These are phyloP conservation scores for Penicillium coprophilum DNA, from an alignment of 495 filamentous ascomycete genomes.

Conservation along the genomic window DNA sequence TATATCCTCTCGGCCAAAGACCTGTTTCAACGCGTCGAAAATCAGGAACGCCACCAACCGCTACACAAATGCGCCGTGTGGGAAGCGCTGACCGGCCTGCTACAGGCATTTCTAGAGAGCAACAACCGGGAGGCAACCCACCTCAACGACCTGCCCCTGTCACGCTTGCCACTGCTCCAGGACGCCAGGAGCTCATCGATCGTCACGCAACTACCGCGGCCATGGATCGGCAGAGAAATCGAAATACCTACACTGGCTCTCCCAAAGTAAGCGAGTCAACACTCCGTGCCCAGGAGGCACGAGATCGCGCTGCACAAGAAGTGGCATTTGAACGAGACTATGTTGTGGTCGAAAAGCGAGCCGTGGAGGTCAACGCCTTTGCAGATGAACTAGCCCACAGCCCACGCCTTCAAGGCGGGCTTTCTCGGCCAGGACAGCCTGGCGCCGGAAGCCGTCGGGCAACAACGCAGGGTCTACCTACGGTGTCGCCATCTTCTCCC, in stretches of 20 bases:
- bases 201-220: constrained; percentile 32
- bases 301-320: constrained; percentile 79
- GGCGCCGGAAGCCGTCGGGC: constrained; percentile 65
- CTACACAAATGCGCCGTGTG: constrained; percentile 38
- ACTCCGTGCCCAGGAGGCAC: constrained; percentile 53
- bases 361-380: constrained; percentile 94
- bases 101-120: constrained; percentile 30
- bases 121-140: constrained; percentile 22
- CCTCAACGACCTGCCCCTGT: constrained; percentile 45
- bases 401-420: constrained; percentile 53
- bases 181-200: constrained; percentile 52
- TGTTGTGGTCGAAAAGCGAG: constrained; percentile 90
- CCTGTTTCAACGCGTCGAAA: constrained; percentile 27
- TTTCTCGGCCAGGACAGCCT: constrained; percentile 36
- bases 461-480: constrained; percentile 59
- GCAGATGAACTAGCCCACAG: constrained; percentile 90
- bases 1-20: constrained; percentile 30
- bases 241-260: constrained; percentile 48
- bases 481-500: constrained; percentile 35
- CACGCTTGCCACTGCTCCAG: constrained; percentile 60
- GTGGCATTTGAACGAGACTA: constrained; percentile 90
- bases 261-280: constrained; percentile 45
- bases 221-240: constrained; percentile 53
- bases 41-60: constrained; percentile 40
- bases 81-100: constrained; percentile 41